Percentiles rank a stretch among this genome's conserved stretches.
Evolutionary conservation across 805 yeast species (phyloP).

Genomic region (Sugiyamaella lignohabitans): DNA sequence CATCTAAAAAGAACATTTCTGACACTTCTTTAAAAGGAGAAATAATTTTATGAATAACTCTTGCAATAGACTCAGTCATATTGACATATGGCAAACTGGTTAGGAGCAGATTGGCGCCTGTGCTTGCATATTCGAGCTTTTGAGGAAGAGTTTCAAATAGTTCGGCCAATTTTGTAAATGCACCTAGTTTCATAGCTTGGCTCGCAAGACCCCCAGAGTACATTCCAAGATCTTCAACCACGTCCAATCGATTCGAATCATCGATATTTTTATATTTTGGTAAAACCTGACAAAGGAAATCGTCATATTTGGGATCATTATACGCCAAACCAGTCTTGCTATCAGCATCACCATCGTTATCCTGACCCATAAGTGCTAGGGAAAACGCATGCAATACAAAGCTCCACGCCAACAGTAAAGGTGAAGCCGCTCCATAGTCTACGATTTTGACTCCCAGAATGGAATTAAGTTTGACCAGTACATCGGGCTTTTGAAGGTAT

Average conservation of each 20-base stretch:
- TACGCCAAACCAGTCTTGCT: not conserved
- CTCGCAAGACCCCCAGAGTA: slow-evolving; percentile 3
- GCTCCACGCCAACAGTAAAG: slow-evolving; percentile 27
- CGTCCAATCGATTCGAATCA: not conserved
- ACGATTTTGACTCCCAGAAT: slow-evolving; percentile 8
- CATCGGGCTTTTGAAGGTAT: slow-evolving; percentile 17
- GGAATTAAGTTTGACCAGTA: slow-evolving; percentile 19
- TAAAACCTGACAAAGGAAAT: not conserved
- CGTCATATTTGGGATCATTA: not conserved
- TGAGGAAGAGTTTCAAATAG: slow-evolving; percentile 7
- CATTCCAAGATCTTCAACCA: slow-evolving; percentile 1
- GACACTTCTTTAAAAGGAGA: slow-evolving; percentile 40
- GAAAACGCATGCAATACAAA: slow-evolving; percentile 24
- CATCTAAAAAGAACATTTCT: slow-evolving; percentile 42
- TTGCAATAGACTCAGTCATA: slow-evolving; percentile 41
- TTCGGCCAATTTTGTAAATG: slow-evolving; percentile 4
- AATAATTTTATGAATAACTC: slow-evolving; percentile 39
- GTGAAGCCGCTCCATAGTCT: slow-evolving; percentile 9
- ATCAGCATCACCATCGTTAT: not conserved
- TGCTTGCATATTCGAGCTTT: slow-evolving; percentile 8
- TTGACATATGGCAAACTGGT: slow-evolving; percentile 45
- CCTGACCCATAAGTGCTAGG: slow-evolving; percentile 16
- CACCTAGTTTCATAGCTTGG: slow-evolving; percentile 10
- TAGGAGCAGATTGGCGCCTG: slow-evolving; percentile 21
- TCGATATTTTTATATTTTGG: not conserved